Evolutionary conservation across 352 stramenopile species (phyloP), one percentile per base, ranked within the genome.

Genomic region (Globisporangium spiculum): DNA sequence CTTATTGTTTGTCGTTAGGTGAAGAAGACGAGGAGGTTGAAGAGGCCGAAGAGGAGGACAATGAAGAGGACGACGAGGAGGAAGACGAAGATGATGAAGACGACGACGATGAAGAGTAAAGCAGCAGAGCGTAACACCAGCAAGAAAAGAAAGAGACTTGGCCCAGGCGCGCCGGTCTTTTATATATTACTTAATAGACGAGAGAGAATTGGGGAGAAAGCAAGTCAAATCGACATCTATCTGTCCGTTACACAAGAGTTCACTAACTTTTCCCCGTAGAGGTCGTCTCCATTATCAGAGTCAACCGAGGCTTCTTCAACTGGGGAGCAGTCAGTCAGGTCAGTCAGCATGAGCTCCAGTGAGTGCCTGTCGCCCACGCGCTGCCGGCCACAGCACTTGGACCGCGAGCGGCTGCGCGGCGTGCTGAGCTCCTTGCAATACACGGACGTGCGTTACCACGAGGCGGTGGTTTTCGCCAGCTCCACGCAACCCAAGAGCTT

Each of bases 61-160:
- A 69, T 0, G 64, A 67, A 6, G 67, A 75, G 4, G 72, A 76
- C 12, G 71, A 72, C 0, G 75, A 86, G 18, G 78, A 85, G 22
- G 74, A 81, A 6, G 74, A 60, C 8, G 71, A 86, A 9, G 70
- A 56, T 34, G 69, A 83, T 1, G 78, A 79, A 16, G 81, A 82
- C n/a, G 75, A 81, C 12, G 81, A 88, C 0, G 79, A 88, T 8
- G 75, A 86, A 22, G 75, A 82, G 3, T 77, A 89, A 74, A 81
- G 24, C 16, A 60, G 57, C 56, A 24, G 56, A 60, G 60, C 46
- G 69, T 57, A 75, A 75, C 4, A 79, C 8, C 76, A 79, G 20
- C 75, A 76, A 76, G 74, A 66, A 4, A 10, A 59, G 20, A 46
- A 10, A 59, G 20, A 46, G 27, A 30, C 14, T 2, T 10, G 41